Percentiles rank a stretch among this genome's conserved stretches.
phyloP scores from a whole-genome alignment of 768 basidiomycete genomes.

The Auricularia sp. region DNA sequence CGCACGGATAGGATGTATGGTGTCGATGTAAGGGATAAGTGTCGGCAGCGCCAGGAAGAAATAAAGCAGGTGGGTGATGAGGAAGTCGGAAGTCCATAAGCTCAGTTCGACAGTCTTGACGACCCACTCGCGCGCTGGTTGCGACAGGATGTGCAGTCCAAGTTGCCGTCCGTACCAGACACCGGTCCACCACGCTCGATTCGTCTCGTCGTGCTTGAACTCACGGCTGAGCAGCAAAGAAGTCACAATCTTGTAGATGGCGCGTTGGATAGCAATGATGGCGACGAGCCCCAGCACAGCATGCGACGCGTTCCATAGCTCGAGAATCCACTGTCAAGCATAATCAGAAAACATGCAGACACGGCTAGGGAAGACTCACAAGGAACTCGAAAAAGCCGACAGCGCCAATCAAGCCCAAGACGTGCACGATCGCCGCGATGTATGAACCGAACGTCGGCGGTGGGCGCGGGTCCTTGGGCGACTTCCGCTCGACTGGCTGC shows the following conservation, averaged over 20 bases:
- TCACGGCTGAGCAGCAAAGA: slow-evolving; percentile 91
- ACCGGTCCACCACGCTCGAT: slow-evolving; percentile 98
- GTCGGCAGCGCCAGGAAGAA: slow-evolving; percentile 79
- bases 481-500: not conserved
- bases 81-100: slow-evolving; percentile 91
- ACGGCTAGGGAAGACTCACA: slow-evolving; percentile 37
- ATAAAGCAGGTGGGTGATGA: slow-evolving; percentile 74
- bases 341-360: not conserved
- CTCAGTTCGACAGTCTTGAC: slow-evolving; percentile 99
- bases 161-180: slow-evolving; percentile 95
- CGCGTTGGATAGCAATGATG: slow-evolving; percentile 82
- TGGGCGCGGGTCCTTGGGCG: not conserved
- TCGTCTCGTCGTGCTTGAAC: slow-evolving; percentile 97
- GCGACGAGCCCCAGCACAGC: slow-evolving; percentile 89
- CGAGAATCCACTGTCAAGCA: slow-evolving; percentile 75
- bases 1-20: slow-evolving; percentile 72
- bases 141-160: slow-evolving; percentile 84
- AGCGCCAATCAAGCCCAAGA: slow-evolving; percentile 68
- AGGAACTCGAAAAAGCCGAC: slow-evolving; percentile 94
- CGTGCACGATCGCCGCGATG: slow-evolving; percentile 88
- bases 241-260: slow-evolving; percentile 90
- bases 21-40: slow-evolving; percentile 80
- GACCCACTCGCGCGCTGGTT: slow-evolving; percentile 92
- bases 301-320: slow-evolving; percentile 94
- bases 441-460: slow-evolving; percentile 59